phyloP scores from a whole-genome alignment of 2,329 filamentous ascomycete genomes.

The Dryadomyces quercivorus region DNA sequence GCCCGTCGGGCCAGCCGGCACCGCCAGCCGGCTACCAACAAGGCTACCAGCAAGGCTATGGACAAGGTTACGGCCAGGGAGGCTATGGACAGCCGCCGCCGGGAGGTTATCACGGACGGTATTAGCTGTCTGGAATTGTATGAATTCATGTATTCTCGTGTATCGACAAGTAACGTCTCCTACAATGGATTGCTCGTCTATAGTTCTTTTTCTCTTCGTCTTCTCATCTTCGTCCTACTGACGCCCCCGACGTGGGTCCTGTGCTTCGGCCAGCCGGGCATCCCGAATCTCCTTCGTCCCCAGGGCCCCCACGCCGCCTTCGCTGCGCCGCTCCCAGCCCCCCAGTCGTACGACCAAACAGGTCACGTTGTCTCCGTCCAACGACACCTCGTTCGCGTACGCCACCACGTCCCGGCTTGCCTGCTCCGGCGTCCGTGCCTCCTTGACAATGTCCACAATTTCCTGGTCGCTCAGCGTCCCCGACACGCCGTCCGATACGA shows the following conservation, averaged over 20 bases:
- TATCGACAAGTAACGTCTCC: background rate
- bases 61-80: background rate
- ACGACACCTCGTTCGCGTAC: slow-evolving; percentile 77
- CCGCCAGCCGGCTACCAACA: background rate
- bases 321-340: slow-evolving; percentile 59
- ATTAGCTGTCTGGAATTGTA: background rate
- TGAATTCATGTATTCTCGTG: background rate
- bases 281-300: slow-evolving; percentile 88
- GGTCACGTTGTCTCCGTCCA: slow-evolving; percentile 54
- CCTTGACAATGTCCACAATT: slow-evolving; percentile 91
- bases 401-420: slow-evolving; percentile 67
- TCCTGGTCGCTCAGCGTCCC: slow-evolving; percentile 84
- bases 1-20: background rate
- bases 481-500: slow-evolving; percentile 81
- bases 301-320: slow-evolving; percentile 79
- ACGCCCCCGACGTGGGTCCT: slow-evolving; percentile 65
- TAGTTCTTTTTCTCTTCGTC: background rate
- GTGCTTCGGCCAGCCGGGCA: slow-evolving; percentile 66
- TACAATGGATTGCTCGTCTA: background rate
- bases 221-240: slow-evolving; percentile 15
- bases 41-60: background rate
- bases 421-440: slow-evolving; percentile 81
- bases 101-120: slow-evolving; percentile 6
- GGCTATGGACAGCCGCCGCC: slow-evolving; percentile 1
- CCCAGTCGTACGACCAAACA: slow-evolving; percentile 55